Base-by-base conservation (phyloP, 2,329 filamentous ascomycete genomes). In the Sclerotinia glacialis region DNA sequence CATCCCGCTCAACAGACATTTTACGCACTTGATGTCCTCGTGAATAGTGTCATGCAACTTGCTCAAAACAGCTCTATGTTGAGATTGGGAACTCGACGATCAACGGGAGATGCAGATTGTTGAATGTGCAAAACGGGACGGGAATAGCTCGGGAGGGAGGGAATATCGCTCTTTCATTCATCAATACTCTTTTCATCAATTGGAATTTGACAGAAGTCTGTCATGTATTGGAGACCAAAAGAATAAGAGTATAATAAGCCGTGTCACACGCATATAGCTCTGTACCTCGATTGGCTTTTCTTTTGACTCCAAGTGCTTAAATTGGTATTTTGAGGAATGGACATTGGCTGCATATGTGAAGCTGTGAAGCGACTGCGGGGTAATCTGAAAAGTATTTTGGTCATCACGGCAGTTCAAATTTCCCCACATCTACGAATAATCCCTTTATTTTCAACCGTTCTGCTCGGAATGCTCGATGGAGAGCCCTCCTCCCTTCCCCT, bases 181-280 rank as follows among this genome's bases (percentile, higher is more conserved):
- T 28, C 21, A 37, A 26, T 18, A 49, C 37, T 8, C 3, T 46
- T 16, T 60, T 49, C 8, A 34, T 60, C 44, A 37, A 49, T 26
- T 37, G 49, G 44, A 23, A 49, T 26, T 37, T 60, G 44, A 31
- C 31, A 49, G 58, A 60, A 49, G 44, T 60, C n/a, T 49, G 28
- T 11, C 21, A 37, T 49, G 21, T 31, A 18, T 26, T 26, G 12
- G 8, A 23, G n/a, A 49, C n/a, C 58, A 60, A 60, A 28, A 49
- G 49, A 2, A 49, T 60, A 49, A 60, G 44, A 49, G 49, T 4
- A 49, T 60, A 49, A 60, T 21, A n/a, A n/a, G n/a, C 14, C 34
- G 44, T 37, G 58, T 60, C 44, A 40, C 44, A 37, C 18, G 21
- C 12, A 37, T 34, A 49, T 21, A n/a, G 40, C 26, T 2, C n/a